These are phyloP conservation scores for Aspergillus versicolor DNA, from an alignment of 2,329 filamentous ascomycete species.

Conservation along the genomic window DNA sequence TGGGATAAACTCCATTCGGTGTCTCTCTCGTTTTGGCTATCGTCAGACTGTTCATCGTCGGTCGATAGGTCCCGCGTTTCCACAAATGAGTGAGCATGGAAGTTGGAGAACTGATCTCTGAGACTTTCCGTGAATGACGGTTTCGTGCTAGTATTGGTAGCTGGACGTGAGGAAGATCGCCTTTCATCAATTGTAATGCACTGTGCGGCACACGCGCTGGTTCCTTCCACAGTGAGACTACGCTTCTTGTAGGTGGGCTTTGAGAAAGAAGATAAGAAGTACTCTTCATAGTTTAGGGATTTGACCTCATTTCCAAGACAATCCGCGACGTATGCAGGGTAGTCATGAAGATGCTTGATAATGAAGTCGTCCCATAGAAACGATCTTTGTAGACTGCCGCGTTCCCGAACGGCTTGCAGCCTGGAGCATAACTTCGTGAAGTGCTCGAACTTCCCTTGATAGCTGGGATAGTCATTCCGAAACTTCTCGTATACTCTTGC, in stretches of 20 bases:
- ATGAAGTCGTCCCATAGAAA: constrained; percentile 50
- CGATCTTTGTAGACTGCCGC: constrained; percentile 33
- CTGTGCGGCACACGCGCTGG: constrained; percentile 32
- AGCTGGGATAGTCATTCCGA: constrained; percentile 38
- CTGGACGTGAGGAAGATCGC: neutral
- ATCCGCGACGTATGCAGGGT: constrained; percentile 34
- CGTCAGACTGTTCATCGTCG: constrained; percentile 9
- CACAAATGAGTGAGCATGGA: constrained; percentile 25
- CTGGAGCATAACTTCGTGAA: constrained; percentile 41
- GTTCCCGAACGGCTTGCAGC: constrained; percentile 31
- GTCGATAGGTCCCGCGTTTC: neutral
- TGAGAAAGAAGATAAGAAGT: constrained; percentile 35
- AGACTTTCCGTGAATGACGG: constrained; percentile 29
- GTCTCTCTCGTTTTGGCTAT: neutral
- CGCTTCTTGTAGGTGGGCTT: constrained; percentile 37
- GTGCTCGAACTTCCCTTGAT: constrained; percentile 37
- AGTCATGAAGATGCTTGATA: constrained; percentile 40
- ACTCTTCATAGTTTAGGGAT: constrained; percentile 37
- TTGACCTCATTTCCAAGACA: constrained; percentile 25
- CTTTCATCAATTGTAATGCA: constrained; percentile 7
- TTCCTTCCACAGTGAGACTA: constrained; percentile 32
- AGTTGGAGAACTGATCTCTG: constrained; percentile 23
- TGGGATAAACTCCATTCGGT: neutral
- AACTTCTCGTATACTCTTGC: constrained; percentile 38
- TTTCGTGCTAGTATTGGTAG: neutral